Evolutionary conservation across 768 basidiomycete genomes (phyloP).

Genomic region (Phylloporus rhodoxanthus): DNA sequence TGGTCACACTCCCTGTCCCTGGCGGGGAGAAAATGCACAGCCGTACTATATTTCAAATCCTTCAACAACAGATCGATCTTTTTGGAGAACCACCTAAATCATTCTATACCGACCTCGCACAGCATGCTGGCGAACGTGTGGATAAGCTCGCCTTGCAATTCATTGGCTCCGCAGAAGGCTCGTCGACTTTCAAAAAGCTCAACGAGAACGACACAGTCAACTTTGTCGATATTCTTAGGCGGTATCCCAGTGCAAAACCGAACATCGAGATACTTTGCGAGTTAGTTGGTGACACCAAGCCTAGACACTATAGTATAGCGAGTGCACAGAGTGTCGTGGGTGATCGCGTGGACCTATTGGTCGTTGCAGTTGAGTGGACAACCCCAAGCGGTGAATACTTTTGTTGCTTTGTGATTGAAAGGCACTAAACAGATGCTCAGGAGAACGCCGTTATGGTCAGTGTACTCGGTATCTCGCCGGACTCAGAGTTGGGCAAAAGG

Average conservation of each 20-base stretch:
- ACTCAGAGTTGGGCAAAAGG: slow-evolving; percentile 81
- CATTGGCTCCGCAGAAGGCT: slow-evolving; percentile 89
- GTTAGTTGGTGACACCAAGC: slow-evolving; percentile 91
- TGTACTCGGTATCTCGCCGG: slow-evolving; percentile 92
- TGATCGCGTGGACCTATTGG: slow-evolving; percentile 86
- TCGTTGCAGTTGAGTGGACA: slow-evolving; percentile 95
- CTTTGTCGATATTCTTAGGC: slow-evolving; percentile 79
- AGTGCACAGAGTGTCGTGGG: slow-evolving; percentile 94
- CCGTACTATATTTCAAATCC: slow-evolving; percentile 88
- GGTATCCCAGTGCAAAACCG: slow-evolving; percentile 74
- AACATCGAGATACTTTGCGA: slow-evolving; percentile 82
- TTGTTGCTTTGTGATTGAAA: not conserved
- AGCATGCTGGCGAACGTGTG: slow-evolving; percentile 59
- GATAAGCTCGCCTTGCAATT: slow-evolving; percentile 83
- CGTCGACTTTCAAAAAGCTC: slow-evolving; percentile 89
- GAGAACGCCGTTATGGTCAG: slow-evolving; percentile 78
- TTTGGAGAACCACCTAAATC: slow-evolving; percentile 95
- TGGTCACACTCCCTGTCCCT: slow-evolving; percentile 74
- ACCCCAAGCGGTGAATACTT: slow-evolving; percentile 65
- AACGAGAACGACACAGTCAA: slow-evolving; percentile 92
- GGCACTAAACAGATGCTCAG: slow-evolving; percentile 35
- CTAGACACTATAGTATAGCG: slow-evolving; percentile 97
- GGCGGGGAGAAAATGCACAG: slow-evolving; percentile 74
- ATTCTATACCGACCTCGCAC: slow-evolving; percentile 85
- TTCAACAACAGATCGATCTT: slow-evolving; percentile 95